Base-by-base conservation (phyloP, 176 grass and related monocot species). In the Elaeis guineensis region DNA sequence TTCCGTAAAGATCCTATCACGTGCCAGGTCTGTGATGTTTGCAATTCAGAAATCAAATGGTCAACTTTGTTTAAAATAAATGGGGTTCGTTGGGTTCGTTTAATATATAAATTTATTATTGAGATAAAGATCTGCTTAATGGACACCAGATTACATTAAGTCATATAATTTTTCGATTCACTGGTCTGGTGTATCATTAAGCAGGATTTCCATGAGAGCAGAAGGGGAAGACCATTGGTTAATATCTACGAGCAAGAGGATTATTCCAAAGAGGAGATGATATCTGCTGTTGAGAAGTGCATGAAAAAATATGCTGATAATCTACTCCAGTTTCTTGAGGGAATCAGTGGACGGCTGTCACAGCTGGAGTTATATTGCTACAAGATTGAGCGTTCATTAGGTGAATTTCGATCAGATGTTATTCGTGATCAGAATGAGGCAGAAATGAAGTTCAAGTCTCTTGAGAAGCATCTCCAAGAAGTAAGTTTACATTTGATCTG, bases 241-340 rank as follows among this genome's bases (percentile, higher is more conserved):
- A 86, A 82, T 65, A 86, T 89, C 48, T 89, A 83, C 21, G 87
- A 89, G 5, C 76, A 89, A 72, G 87, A 91, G 50, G 86, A 67
- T 25, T 35, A 59, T 66, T 86, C 81, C 25, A 92, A 79, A 32
- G 74, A 92, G 57, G 57, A 85, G 0, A 51, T 92, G 15, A 84
- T 78, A 19, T 69, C 72, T 39, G 80, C 64, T 54, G 80, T 98
- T 32, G 87, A 98, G 67, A 85, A 60, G n/a, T 98, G 87, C 76
- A 98, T 98, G 87, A 92, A 98, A 56, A 98, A 98, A 63, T 86
- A 98, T 54, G 93, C 93, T 49, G 87, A 98, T 18, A 92, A 77
- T 17, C 35, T 98, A 69, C 78, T 98, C 72, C 64, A 73, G 7
- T 89, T 84, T 14, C 82, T 98, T 55, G 87, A 98, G 28, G 93